Evolutionary conservation across 352 stramenopile species (phyloP).

Genomic region (Globisporangium heterothallicum): DNA sequence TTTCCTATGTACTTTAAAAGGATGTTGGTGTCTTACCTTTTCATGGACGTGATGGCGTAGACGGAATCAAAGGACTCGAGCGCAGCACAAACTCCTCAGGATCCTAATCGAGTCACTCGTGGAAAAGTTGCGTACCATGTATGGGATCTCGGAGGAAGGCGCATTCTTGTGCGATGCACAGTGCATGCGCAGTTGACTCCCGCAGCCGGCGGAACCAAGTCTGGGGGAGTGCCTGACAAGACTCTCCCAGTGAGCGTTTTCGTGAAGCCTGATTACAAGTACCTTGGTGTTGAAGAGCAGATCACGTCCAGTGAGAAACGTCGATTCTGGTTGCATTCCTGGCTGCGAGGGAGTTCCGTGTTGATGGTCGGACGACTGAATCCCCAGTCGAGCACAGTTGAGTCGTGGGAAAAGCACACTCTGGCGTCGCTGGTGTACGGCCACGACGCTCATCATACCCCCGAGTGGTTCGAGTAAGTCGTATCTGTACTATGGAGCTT

Average conservation of each 20-base stretch:
- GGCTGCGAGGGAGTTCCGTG: constrained; percentile 56
- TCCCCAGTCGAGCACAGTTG: constrained; percentile 23
- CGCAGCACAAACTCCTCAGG: neutral
- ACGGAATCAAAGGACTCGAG: constrained; percentile 2
- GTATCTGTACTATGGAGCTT: neutral
- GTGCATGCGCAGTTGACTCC: constrained; percentile 22
- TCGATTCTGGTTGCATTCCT: constrained; percentile 72
- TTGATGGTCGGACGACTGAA: constrained; percentile 47
- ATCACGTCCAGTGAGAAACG: constrained; percentile 55
- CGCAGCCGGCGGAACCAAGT: neutral
- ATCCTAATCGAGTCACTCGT: neutral
- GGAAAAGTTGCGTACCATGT: constrained; percentile 47
- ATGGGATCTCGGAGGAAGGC: constrained; percentile 50
- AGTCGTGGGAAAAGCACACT: constrained; percentile 42
- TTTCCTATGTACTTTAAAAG: too few relatives aligned
- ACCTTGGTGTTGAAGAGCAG: constrained; percentile 45
- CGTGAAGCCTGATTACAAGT: constrained; percentile 62
- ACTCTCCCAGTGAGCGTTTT: constrained; percentile 46
- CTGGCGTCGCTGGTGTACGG: constrained; percentile 41
- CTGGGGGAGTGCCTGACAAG: constrained; percentile 3
- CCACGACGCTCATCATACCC: constrained; percentile 20
- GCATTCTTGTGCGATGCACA: constrained; percentile 56
- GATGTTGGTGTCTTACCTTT: neutral
- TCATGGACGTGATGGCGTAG: neutral
- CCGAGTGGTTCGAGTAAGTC: constrained; percentile 59